Evolutionary conservation across 108 stramenopile species (phyloP), one percentile per base, ranked within the genome.

Genomic region (Schizochytrium sp.): DNA sequence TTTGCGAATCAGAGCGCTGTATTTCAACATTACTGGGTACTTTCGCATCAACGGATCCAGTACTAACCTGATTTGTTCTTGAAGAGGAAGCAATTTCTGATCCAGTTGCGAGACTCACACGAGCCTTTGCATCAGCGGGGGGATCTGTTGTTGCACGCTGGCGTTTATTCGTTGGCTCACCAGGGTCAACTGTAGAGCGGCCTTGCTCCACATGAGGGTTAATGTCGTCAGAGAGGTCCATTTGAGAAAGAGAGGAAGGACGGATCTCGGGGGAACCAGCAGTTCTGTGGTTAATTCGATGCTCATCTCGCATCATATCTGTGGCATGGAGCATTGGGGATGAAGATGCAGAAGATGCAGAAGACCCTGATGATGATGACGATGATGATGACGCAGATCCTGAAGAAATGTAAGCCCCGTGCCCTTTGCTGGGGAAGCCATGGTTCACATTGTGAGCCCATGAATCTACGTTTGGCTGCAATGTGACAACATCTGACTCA

Each of bases 71-170:
- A 60, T n/a, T 60, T 17, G 59, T n/a, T 60, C 19, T 60, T 17
- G 59, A 60, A n/a, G 59, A 19, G 59, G 59, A 17, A 60, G 17
- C 19, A n/a, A 60, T 60, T 19, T n/a, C n/a, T 60, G 59, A 19
- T 60, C 19, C 59, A n/a, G 19, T 41, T 41, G 72, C 42, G 72
- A 38, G 40, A 28, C 1, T 38, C 13, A 41, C 76, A 38, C 50
- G 76, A 5, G 47, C 45, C 40, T 38, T n/a, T n/a, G 53, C 76
- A 53, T 83, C 47, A n/a, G 15, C 15, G 50, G 53, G 38, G n/a
- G 19, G 47, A 49, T 83, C 76, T 53, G 76, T 83, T 5, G 76
- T 83, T 56, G 76, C 76, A 8, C 76, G 76, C 76, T 83, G 76
- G 10, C 76, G 76, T 42, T 83, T 83, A 28, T 83, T 17, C 2